These are phyloP conservation scores for Rhizopogon vesiculosus DNA, from an alignment of 768 basidiomycete species.

Conservation along the genomic window DNA sequence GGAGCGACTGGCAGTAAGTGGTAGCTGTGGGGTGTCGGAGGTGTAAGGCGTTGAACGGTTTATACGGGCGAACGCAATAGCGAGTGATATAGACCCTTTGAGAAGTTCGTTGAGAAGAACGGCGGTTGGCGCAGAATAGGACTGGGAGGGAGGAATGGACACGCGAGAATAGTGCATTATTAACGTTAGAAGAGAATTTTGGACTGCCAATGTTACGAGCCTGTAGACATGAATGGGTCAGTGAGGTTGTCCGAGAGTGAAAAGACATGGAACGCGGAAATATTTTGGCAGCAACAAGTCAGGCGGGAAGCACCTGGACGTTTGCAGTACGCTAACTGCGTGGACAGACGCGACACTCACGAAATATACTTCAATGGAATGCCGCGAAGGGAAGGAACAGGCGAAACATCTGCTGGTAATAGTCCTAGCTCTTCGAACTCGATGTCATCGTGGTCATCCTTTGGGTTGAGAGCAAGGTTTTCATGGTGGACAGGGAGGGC, in stretches of 20 bases:
- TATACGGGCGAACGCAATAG: conserved; percentile 72
- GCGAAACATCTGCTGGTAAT: conserved; percentile 23
- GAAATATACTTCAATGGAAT: conserved; percentile 78
- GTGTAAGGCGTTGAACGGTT: conserved; percentile 29
- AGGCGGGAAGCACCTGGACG: neutral
- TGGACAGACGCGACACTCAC: conserved; percentile 37
- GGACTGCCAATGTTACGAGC: conserved; percentile 80
- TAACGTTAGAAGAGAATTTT: conserved; percentile 87
- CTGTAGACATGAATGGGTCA: conserved; percentile 30
- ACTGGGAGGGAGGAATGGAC: conserved; percentile 64
- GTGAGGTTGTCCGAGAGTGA: neutral
- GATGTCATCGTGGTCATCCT: conserved; percentile 31
- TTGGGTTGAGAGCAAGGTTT: conserved; percentile 22
- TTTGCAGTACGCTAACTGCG: neutral
- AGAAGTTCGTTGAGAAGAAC: conserved; percentile 93
- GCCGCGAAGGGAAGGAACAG: conserved; percentile 57
- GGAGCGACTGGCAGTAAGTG: conserved; percentile 27
- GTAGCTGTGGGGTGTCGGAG: conserved; percentile 25
- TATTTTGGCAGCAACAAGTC: neutral
- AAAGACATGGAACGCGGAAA: neutral
- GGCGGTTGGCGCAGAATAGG: conserved; percentile 91
- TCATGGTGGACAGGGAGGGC: conserved; percentile 11
- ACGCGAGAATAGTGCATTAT: conserved; percentile 97
- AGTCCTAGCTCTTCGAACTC: conserved; percentile 44
- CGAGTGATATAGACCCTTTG: conserved; percentile 84